These are phyloP conservation scores for Colletotrichum eleusines DNA, from an alignment of 2,329 filamentous ascomycete species.

Conservation along the genomic window DNA sequence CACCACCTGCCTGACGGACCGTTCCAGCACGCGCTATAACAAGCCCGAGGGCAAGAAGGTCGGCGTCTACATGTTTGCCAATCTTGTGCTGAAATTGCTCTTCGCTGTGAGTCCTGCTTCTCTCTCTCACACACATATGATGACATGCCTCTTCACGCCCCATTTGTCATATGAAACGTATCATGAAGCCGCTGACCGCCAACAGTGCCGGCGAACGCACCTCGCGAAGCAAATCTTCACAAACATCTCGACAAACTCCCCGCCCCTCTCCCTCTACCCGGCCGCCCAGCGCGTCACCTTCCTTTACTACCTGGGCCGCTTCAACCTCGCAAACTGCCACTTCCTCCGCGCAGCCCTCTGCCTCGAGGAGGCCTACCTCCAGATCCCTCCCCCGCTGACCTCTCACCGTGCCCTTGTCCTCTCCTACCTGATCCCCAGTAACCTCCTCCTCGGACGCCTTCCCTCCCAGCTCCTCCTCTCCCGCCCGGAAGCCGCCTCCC, in stretches of 20 bases:
- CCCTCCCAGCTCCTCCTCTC: conserved; percentile 75
- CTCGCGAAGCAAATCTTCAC: conserved; percentile 90
- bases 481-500: conserved; percentile 74
- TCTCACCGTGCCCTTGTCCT: conserved; percentile 84
- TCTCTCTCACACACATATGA: not conserved
- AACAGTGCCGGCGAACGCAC: conserved; percentile 81
- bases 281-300: conserved; percentile 91
- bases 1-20: conserved; percentile 87
- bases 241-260: conserved; percentile 86
- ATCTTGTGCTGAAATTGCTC: conserved; percentile 87
- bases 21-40: conserved; percentile 74
- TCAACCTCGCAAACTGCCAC: conserved; percentile 86
- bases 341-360: conserved; percentile 82
- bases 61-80: conserved; percentile 92
- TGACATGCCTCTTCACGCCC: not conserved
- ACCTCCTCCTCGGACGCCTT: conserved; percentile 87
- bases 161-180: conserved; percentile 1
- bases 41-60: conserved; percentile 85
- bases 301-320: conserved; percentile 93
- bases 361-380: conserved; percentile 82
- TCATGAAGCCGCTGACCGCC: conserved; percentile 2
- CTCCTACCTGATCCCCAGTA: conserved; percentile 84
- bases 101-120: conserved; percentile 73
- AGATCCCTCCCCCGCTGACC: conserved; percentile 71
- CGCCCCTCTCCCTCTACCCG: conserved; percentile 84